These are phyloP conservation scores for Rhododendron ferrugineum DNA, from an alignment of 148 eudicot species.

Conservation along the genomic window DNA sequence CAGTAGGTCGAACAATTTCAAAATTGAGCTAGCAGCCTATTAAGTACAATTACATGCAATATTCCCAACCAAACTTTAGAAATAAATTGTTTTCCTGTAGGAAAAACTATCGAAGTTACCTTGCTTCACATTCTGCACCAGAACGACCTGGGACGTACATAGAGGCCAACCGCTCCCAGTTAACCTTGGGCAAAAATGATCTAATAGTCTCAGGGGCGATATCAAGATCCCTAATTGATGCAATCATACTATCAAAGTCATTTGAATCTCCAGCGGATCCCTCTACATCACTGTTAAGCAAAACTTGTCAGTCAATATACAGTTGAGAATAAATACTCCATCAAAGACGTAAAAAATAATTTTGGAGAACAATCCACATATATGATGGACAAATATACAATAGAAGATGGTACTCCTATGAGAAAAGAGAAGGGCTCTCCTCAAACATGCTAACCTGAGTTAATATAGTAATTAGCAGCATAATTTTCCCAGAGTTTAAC, in stretches of 20 bases:
- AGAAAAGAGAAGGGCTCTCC: not conserved
- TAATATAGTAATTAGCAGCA: not conserved
- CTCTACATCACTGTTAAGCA: conserved; percentile 36
- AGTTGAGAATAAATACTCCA: not conserved
- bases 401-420: not conserved
- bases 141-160: conserved; percentile 48
- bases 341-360: not conserved
- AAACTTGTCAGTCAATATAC: not conserved
- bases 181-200: conserved; percentile 57
- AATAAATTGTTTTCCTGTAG: not conserved
- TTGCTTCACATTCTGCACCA: conserved; percentile 80
- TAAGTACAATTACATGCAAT: not conserved
- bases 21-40: not conserved
- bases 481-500: not conserved
- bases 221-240: conserved; percentile 43
- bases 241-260: conserved; percentile 47
- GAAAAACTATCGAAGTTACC: conserved; percentile 27
- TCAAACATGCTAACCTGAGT: not conserved
- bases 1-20: not conserved
- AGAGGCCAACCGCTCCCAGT: conserved; percentile 73
- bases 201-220: conserved; percentile 57
- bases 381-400: not conserved
- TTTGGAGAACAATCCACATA: not conserved
- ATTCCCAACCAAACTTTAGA: not conserved
- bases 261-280: conserved; percentile 23